These are phyloP conservation scores for Trichocladium uniseriatum DNA, from an alignment of 495 filamentous ascomycete species.

Conservation along the genomic window DNA sequence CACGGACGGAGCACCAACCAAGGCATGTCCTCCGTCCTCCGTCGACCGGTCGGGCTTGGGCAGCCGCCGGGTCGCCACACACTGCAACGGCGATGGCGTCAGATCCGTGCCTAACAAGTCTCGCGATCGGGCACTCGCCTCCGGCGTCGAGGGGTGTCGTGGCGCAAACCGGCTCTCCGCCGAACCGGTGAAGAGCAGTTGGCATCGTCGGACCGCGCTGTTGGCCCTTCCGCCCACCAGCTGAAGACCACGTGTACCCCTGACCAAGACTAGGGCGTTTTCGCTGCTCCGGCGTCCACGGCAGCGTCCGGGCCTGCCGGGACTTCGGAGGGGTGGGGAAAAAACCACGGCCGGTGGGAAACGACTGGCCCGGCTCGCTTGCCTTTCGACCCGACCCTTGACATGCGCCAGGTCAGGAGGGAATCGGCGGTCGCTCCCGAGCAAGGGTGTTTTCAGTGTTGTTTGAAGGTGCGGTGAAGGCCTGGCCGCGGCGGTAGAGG, in stretches of 20 bases:
- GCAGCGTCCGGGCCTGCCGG: conserved; percentile 7
- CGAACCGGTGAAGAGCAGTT: background rate
- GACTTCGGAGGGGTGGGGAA: too few species aligned
- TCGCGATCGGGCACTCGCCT: background rate
- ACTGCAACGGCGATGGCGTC: background rate
- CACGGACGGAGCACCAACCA: too few species aligned
- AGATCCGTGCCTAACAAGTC: background rate
- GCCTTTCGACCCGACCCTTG: conserved; percentile 10
- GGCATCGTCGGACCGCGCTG: conserved; percentile 1
- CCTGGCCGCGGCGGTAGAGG: background rate
- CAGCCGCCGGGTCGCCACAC: background rate
- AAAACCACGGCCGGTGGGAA: background rate
- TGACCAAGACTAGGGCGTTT: conserved; percentile 4
- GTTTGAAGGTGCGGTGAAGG: conserved; percentile 14
- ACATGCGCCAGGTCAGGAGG: background rate
- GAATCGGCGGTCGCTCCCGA: conserved; percentile 3
- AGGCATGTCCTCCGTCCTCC: too few species aligned
- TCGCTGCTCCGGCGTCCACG: conserved; percentile 1
- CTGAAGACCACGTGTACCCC: conserved; percentile 18
- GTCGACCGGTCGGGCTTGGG: too few species aligned
- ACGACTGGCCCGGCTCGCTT: background rate
- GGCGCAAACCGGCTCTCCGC: background rate
- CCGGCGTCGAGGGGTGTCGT: background rate
- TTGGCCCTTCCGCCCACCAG: conserved; percentile 4
- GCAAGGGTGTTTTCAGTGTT: conserved; percentile 8